Base-by-base conservation (phyloP, 306 rosid species). In the Quercus rubra region DNA sequence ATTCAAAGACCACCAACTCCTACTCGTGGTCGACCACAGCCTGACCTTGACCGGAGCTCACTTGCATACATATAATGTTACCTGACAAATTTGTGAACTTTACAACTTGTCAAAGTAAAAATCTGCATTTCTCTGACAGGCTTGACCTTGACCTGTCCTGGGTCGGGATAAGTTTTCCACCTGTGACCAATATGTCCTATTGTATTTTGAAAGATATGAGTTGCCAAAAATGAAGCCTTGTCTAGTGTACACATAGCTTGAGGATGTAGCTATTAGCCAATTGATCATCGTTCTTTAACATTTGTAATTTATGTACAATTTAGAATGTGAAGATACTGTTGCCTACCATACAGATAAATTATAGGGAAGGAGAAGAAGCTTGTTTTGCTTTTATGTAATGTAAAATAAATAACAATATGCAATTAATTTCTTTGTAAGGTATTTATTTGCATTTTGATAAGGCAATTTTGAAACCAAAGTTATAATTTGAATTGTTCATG, bases 1-100 rank as follows among this genome's bases (percentile, higher is more conserved):
- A 89, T 91, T 86, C 99, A 96, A 85, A 90, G 99, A 86, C 99
- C 99, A 5, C 99, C 99, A 11, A 96, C 99, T 73, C 99, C 99
- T 55, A 96, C 98, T 19, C 92, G 99, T 18, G 99, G 99, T 66
- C 91, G 99, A 82, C 99, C 99, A 19, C 99, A 91, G 83, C 97
- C 99, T 52, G 98, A 96, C 78, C 98, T 71, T 83, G 99, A 96
- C 83, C 97, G 99, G 31, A 85, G 83, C 85, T 96, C 99, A 55
- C 98, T 96, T 78, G 99, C 99, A 86, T 96, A 96, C 77, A 96
- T 96, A 90, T 96, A 87, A 87, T 58, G 54, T n/a, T 33, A 63
- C 38, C 1, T 13, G 7, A 41, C 55, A 55, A 54, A 77, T 55
- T 31, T 56, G 79, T 70, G 79, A 66, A 27, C 71, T 76, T 52